A percentile compares a stretch with the other conserved stretches of the same genome.
phyloP scores from a whole-genome alignment of 352 stramenopile species.

The Bremia lactucae region DNA sequence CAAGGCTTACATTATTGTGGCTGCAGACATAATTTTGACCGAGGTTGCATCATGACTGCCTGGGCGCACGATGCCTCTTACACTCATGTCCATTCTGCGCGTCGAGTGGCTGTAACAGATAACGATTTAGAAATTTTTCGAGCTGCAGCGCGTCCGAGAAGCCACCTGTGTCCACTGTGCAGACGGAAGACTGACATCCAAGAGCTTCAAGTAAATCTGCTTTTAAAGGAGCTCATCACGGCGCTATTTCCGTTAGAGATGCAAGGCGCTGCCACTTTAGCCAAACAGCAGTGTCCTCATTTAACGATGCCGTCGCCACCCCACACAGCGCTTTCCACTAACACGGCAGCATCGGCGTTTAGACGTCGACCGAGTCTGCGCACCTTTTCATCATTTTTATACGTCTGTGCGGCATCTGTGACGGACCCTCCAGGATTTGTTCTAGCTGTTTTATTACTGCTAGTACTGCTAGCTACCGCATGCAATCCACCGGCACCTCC shows the following conservation, averaged over 20 bases:
- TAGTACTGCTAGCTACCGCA: slow-evolving; percentile 47
- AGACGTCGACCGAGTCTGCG: slow-evolving; percentile 33
- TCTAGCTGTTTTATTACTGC: slow-evolving; percentile 54
- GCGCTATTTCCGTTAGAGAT: slow-evolving; percentile 46
- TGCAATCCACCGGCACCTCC: slow-evolving; percentile 39
- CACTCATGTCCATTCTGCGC: not conserved
- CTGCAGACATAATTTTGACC: slow-evolving; percentile 75
- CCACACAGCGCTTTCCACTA: slow-evolving; percentile 7
- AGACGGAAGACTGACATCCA: slow-evolving; percentile 30
- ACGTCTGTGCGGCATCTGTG: slow-evolving; percentile 54
- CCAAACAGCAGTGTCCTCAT: slow-evolving; percentile 34
- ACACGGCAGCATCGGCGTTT: slow-evolving; percentile 22
- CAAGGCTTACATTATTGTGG: not conserved
- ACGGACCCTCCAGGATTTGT: slow-evolving; percentile 65
- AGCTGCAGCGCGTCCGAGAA: not conserved
- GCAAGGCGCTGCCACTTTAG: slow-evolving; percentile 19
- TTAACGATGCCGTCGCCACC: slow-evolving; percentile 14
- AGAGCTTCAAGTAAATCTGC: slow-evolving; percentile 50
- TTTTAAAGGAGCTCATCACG: slow-evolving; percentile 52
- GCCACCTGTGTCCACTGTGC: slow-evolving; percentile 56
- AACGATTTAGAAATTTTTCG: not conserved
- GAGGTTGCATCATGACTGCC: slow-evolving; percentile 56
- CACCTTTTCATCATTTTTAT: slow-evolving; percentile 59
- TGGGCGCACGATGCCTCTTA: slow-evolving; percentile 32
- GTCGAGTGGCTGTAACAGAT: not conserved